Conservation (phyloP, 495 filamentous ascomycete species). For the Lentithecium fluviatile region DNA sequence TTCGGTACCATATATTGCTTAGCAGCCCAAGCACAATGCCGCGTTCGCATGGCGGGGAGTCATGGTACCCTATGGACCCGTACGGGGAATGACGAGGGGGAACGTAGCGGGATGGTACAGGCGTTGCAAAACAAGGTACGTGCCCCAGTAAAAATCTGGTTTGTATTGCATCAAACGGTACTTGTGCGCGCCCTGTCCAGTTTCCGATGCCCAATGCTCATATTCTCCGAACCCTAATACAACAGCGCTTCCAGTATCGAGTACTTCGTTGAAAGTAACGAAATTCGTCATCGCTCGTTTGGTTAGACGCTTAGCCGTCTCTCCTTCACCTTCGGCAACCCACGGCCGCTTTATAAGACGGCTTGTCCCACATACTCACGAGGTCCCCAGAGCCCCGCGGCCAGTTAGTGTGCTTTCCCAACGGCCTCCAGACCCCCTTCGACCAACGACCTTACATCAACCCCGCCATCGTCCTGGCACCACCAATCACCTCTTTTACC, state of each 20-base stretch:
- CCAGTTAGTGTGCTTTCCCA: constrained; percentile 1
- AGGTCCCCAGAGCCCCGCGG: constrained; percentile 5
- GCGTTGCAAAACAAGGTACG: constrained; percentile 8
- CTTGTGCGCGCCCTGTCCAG: no score
- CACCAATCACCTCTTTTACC: constrained; percentile 15
- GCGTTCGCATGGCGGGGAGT: constrained; percentile 10
- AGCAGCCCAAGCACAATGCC: constrained; percentile 6
- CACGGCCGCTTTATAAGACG: no score
- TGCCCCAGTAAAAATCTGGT: not conserved
- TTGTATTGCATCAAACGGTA: no score
- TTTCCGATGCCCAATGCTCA: no score
- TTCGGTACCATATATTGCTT: not conserved
- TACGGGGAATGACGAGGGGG: constrained; percentile 6
- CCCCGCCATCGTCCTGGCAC: constrained; percentile 20
- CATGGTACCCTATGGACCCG: not conserved
- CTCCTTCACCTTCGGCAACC: no score
- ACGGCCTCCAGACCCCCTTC: constrained; percentile 1
- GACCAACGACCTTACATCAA: constrained; percentile 11
- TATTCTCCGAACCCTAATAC: no score
- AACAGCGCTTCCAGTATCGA: no score
- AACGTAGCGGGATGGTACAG: not conserved
- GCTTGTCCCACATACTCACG: not conserved
- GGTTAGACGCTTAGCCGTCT: no score
- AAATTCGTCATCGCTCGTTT: no score
- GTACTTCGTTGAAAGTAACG: no score